Evolutionary conservation across 2,329 filamentous ascomycete genomes (phyloP), one percentile per base, ranked within the genome.

Genomic region (Trichoderma aggressivum): DNA sequence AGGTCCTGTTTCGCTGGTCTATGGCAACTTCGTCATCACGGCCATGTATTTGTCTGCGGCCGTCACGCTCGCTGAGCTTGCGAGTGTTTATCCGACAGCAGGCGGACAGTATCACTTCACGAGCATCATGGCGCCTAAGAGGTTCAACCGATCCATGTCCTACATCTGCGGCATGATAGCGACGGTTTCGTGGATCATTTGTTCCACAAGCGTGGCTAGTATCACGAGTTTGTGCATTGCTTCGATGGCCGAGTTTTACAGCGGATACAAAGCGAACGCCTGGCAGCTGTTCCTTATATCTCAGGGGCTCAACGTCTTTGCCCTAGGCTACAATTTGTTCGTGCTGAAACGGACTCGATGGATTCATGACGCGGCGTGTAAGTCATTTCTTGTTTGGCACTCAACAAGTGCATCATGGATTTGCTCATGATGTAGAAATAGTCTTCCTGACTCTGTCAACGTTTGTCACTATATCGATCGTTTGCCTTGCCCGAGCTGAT

Each of bases 91-190:
- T 47, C 80, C 80, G 0, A 81, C 80, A 5, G 81, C 80, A 0
- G 80, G 81, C 3, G 81, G 81, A 3, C 81, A 82, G 60, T 82
- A 82, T 68, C 80, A 82, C 30, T 82, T 79, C 77, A 78, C 79
- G 1, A 77, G 75, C 16, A 78, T 80, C 7, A 71, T 78, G 21
- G 74, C 76, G 5, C 76, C 77, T 36, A 76, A 72, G 39, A 71
- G 65, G 53, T 73, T 72, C 69, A 75, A 73, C 50, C 71, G n/a
- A 64, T 70, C 3, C 10, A 72, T 70, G 59, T 75, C 68, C 26
- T 74, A 72, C 18, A 18, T 30, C 10, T 72, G 71, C 21, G 71
- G 71, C 16, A 47, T 67, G 34, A 30, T 62, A 14, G 30, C 55
- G 26, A 50, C n/a, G 6, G 36, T 59, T 6, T 61, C 39, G 16